Percentiles rank a stretch among this genome's conserved stretches.
Conservation (phyloP, 192 early-diverging fungal genomes). For the Funneliformis geosporum region DNA sequence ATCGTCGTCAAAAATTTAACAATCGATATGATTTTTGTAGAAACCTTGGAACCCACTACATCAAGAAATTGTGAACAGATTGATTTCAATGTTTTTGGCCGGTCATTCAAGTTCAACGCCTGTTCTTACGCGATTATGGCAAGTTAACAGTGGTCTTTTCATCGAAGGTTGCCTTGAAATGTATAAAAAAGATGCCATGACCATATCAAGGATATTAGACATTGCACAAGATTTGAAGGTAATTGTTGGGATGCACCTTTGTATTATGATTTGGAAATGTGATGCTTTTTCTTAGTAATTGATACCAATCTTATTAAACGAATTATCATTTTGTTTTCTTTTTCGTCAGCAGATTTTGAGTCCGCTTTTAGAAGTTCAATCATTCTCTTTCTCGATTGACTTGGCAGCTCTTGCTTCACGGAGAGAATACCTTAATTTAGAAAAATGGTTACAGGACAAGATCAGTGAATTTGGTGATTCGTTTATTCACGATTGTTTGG, state of each 20-base stretch:
- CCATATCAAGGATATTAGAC: constrained; percentile 66
- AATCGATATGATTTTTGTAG: constrained; percentile 19
- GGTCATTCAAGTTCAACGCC: constrained; percentile 63
- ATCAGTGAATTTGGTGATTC: constrained; percentile 60
- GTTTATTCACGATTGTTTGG: constrained; percentile 73
- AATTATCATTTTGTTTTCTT: neutral
- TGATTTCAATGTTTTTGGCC: constrained; percentile 66
- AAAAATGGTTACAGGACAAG: constrained; percentile 82
- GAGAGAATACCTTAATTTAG: constrained; percentile 76
- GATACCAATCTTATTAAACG: neutral
- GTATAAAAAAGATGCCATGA: constrained; percentile 68
- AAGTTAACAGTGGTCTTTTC: constrained; percentile 57
- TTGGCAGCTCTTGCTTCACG: constrained; percentile 77
- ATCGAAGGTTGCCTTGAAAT: constrained; percentile 67
- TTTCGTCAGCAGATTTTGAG: constrained; percentile 58
- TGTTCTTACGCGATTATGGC: constrained; percentile 75
- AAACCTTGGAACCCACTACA: constrained; percentile 56
- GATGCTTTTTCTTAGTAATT: neutral
- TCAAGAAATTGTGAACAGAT: constrained; percentile 61
- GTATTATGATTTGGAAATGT: neutral
- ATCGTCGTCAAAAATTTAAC: neutral
- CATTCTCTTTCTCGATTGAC: constrained; percentile 74
- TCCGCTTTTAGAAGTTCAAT: constrained; percentile 67
- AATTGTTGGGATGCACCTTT: constrained; percentile 2
- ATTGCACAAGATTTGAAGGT: constrained; percentile 80